Evolutionary conservation across 148 eudicot genomes (phyloP), one percentile per base, ranked within the genome.

Genomic region (Amaranthus cruentus): DNA sequence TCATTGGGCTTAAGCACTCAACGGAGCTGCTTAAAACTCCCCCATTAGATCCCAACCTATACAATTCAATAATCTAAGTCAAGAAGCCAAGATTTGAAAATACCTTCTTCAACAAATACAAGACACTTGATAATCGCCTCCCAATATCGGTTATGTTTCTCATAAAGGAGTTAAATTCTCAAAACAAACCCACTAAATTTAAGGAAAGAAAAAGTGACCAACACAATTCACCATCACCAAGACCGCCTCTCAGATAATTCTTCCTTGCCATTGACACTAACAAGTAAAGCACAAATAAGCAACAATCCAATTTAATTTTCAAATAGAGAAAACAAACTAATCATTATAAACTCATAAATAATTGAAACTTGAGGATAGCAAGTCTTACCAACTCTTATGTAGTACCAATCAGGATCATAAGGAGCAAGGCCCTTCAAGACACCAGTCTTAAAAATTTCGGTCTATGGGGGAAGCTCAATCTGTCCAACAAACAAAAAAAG

Each of bases 231-330:
- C 97, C 97, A 70, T 90, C 96, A 18, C 97, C 97, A 76, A 92
- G 68, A 52, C 97, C 97, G 8, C 97, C 96, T 76, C 97, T 88
- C 64, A 88, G 62, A 76, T 92, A 92, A 66, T 90, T 82, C 75
- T 92, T 92, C 84, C 97, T 88, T 42, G 95, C 97, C 86, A 89
- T 91, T 42, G 97, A 91, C 61, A 92, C 95, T 89, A 74, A 59
- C 61, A 57, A 56, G 2, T 12, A 38, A 47, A 9, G 38, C 14
- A 48, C 7, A 66, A 9, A 38, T 18, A 9, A 43, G 44, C 62
- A 57, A 47, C 38, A 53, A 7, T n/a, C 21, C 8, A 58, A 42
- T 58, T 58, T 1, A 58, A 38, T 28, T 28, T 28, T 28, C 0
- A 28, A 28, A 28, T 0, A 28, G 38, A 28, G 38, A 28, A 28